These are phyloP conservation scores for Fusarium bulbicola DNA, from an alignment of 2,329 filamentous ascomycete genomes.

Conservation along the genomic window DNA sequence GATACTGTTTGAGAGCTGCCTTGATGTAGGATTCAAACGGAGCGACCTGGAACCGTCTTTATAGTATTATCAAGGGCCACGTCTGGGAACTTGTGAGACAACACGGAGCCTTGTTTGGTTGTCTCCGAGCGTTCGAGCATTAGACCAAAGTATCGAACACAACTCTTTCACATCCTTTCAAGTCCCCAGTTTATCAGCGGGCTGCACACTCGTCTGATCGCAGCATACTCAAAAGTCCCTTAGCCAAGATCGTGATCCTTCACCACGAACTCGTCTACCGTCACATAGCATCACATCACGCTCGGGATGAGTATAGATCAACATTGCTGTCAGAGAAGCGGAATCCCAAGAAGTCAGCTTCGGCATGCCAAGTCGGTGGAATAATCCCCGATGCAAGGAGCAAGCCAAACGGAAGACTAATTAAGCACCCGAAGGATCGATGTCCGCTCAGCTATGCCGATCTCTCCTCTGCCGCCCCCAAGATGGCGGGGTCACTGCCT, in stretches of 20 bases:
- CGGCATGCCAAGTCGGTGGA: neutral
- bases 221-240: neutral
- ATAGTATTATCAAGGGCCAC: accelerated
- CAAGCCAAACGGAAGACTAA: neutral
- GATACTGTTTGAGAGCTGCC: neutral
- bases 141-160: too few species aligned
- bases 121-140: too few species aligned
- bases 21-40: neutral
- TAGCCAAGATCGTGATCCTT: neutral
- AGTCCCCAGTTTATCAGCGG: too few species aligned
- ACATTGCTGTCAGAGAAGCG: neutral
- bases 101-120: too few species aligned
- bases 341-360: accelerated
- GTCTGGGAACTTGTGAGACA: accelerated
- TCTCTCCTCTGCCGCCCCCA: neutral
- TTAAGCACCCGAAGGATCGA: neutral
- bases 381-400: neutral
- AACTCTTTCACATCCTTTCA: too few species aligned
- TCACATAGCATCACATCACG: accelerated
- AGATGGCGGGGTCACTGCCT: neutral
- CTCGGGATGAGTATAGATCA: neutral
- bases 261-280: too few species aligned
- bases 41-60: neutral
- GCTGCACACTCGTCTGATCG: too few species aligned
- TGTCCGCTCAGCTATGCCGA: neutral